Conservation (phyloP, 306 rosid species). For the Cucurbita pepo region DNA sequence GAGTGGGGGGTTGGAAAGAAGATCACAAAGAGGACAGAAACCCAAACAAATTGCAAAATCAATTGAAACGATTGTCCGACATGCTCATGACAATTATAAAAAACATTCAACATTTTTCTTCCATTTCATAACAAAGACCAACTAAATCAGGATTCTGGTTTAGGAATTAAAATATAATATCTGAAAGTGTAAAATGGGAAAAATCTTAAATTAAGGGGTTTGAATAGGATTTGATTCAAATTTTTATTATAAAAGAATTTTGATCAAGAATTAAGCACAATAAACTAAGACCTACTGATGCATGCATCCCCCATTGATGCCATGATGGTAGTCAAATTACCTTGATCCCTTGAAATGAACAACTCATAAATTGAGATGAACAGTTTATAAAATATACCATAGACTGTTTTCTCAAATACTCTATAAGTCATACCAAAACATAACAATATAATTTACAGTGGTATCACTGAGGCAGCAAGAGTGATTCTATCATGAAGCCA, state of each 20-base stretch:
- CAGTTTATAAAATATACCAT: background rate
- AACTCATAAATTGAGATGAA: background rate
- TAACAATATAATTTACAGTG: background rate
- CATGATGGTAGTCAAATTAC: background rate
- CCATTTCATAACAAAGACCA: background rate
- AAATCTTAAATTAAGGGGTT: background rate
- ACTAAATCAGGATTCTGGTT: background rate
- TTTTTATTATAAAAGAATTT: background rate
- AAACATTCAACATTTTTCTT: background rate
- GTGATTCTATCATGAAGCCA: background rate
- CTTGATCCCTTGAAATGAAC: background rate
- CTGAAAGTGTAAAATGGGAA: background rate
- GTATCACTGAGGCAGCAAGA: background rate
- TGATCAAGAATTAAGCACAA: background rate
- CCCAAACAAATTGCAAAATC: background rate
- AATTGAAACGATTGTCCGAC: background rate
- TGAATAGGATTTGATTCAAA: background rate
- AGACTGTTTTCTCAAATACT: background rate
- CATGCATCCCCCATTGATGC: background rate
- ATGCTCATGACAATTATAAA: background rate
- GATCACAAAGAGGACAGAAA: background rate
- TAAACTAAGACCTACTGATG: background rate
- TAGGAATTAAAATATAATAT: background rate
- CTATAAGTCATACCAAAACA: background rate
- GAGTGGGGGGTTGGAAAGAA: background rate